These are phyloP conservation scores for Apiospora saccharicola DNA, from an alignment of 2,329 filamentous ascomycete species.

Conservation along the genomic window DNA sequence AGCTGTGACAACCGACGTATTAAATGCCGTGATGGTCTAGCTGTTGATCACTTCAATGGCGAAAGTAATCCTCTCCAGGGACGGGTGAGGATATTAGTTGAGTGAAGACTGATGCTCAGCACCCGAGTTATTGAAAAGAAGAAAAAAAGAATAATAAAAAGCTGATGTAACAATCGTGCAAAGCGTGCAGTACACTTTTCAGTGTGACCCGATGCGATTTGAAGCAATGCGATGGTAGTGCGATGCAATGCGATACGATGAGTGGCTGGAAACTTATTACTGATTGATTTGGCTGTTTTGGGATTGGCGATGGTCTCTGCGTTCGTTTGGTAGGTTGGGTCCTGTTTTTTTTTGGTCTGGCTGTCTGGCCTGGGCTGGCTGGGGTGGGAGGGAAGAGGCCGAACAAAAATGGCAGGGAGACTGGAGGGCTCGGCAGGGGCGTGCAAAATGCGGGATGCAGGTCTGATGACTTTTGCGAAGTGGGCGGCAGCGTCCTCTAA, in stretches of 20 bases:
- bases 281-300: slow-evolving; percentile 11
- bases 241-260: slow-evolving; percentile 1
- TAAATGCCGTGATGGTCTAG: slow-evolving; percentile 3
- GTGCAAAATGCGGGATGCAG: slow-evolving; percentile 29
- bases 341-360: slow-evolving; percentile 3
- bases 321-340: slow-evolving; percentile 18
- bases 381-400: slow-evolving; percentile 12
- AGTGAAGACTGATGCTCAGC: slow-evolving; percentile 3
- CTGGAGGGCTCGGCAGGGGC: slow-evolving; percentile 24
- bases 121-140: not conserved
- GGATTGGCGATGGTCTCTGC: slow-evolving; percentile 11
- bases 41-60: slow-evolving; percentile 2
- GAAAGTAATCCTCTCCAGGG: not conserved
- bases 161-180: not conserved
- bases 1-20: slow-evolving; percentile 15
- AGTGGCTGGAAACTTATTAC: slow-evolving; percentile 19
- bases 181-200: not conserved
- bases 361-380: slow-evolving; percentile 1
- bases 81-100: not conserved
- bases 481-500: slow-evolving; percentile 33
- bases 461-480: slow-evolving; percentile 33
- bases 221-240: slow-evolving; percentile 3
- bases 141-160: not conserved
- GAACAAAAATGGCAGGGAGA: slow-evolving; percentile 21
- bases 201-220: slow-evolving; percentile 9